Conservation (phyloP, 164 flowering plant genomes). For the Aristolochia fimbriata region DNA sequence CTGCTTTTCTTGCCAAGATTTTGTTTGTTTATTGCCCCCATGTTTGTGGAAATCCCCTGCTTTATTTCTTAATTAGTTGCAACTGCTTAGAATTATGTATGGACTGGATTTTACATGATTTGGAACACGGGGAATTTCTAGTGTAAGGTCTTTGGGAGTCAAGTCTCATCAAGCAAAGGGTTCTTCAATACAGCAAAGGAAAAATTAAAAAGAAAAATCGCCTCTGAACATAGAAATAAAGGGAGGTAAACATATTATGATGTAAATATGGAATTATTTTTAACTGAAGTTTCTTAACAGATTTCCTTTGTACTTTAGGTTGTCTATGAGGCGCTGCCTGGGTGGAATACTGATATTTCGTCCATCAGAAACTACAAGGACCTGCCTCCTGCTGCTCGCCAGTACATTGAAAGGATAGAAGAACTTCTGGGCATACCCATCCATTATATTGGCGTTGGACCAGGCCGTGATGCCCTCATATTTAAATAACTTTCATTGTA, state of each 20-base stretch:
- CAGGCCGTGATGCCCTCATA: constrained; percentile 87
- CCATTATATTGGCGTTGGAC: constrained; percentile 89
- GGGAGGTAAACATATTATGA: background rate
- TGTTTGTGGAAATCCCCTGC: too few relatives aligned
- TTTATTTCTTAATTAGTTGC: too few relatives aligned
- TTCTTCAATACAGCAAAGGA: too few relatives aligned
- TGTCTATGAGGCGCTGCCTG: constrained; percentile 77
- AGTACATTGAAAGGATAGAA: constrained; percentile 80
- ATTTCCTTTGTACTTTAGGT: constrained; percentile 38
- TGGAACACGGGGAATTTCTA: too few relatives aligned
- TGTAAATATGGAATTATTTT: background rate
- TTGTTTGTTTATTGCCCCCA: too few relatives aligned
- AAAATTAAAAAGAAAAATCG: too few relatives aligned
- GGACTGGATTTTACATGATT: too few relatives aligned
- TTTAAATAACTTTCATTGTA: constrained; percentile 32
- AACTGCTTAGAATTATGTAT: too few relatives aligned
- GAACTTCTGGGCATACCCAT: constrained; percentile 79
- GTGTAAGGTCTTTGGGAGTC: too few relatives aligned
- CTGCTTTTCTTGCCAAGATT: too few relatives aligned
- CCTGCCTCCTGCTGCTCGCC: constrained; percentile 74
- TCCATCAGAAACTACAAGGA: constrained; percentile 43
- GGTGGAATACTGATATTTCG: constrained; percentile 82
- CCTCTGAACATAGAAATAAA: too few relatives aligned
- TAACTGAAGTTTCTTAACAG: background rate
- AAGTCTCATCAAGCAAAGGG: too few relatives aligned